Conservation (phyloP, 202 grass and related monocot genomes). For the Brachypodium distachyon region DNA sequence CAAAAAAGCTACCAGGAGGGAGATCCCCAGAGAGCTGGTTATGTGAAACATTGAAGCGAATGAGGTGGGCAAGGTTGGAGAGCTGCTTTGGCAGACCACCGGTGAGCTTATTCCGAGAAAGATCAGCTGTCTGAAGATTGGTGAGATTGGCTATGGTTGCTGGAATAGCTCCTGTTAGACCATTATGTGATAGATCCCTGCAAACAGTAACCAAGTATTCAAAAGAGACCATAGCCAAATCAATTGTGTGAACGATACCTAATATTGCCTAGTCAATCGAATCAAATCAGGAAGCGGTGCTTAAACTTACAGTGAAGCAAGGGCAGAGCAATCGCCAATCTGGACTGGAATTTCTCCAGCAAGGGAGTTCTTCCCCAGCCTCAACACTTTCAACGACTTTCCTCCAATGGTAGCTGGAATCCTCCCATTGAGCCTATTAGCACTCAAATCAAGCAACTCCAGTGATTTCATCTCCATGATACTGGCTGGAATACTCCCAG, state of each 20-base stretch:
- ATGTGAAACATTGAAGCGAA: constrained; percentile 78
- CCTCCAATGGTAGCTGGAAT: constrained; percentile 49
- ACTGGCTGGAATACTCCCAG: constrained; percentile 47
- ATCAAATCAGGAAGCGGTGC: not conserved
- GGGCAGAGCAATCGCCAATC: constrained; percentile 66
- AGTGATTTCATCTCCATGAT: constrained; percentile 57
- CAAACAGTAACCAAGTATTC: constrained; percentile 20
- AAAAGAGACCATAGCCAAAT: not conserved
- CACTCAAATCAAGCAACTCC: constrained; percentile 73
- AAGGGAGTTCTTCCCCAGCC: constrained; percentile 61
- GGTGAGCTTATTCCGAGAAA: constrained; percentile 69
- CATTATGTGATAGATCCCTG: constrained; percentile 94
- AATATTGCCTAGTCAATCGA: not conserved
- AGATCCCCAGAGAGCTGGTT: constrained; percentile 86
- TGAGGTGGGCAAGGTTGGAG: constrained; percentile 63
- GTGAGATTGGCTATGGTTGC: constrained; percentile 54
- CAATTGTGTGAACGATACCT: not conserved
- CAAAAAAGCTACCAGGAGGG: constrained; percentile 85
- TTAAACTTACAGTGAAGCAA: constrained; percentile 68
- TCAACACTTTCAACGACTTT: constrained; percentile 57
- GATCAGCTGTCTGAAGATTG: constrained; percentile 54
- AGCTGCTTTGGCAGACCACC: constrained; percentile 75
- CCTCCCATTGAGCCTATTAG: constrained; percentile 61
- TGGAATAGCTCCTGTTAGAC: constrained; percentile 73
- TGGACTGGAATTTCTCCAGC: constrained; percentile 58